Evolutionary conservation across 2,329 filamentous ascomycete genomes (phyloP), one percentile per base, ranked within the genome.

Genomic region (Nothophoma quercina): DNA sequence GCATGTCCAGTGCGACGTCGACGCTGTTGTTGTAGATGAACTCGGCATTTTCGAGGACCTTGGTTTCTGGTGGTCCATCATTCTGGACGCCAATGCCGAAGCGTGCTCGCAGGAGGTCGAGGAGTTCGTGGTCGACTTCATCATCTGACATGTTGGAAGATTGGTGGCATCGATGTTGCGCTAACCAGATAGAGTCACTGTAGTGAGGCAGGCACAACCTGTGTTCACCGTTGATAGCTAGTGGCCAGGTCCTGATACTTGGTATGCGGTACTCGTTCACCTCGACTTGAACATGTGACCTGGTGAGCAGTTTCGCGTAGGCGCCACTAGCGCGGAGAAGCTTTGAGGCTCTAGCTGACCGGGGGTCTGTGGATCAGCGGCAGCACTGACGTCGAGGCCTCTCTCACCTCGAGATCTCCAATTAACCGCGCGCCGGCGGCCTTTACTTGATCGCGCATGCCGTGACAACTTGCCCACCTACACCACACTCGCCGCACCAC

Each of bases 1-100:
- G 83, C 81, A 93, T 92, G 68, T 93, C 89, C 34, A 99, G 80
- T 9, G 91, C 90, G 26, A 99, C 91, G 71, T 99, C 95, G 71
- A 96, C 92, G 58, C 91, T 85, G 75, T 97, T 95, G 78, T 96
- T 87, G 77, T 89, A 96, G 67, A 98, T 88, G 76, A 88, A 90
- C 75, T 96, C 87, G 35, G 93, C 93, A 57, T 87, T 84, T 59
- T 90, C 81, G 4, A 98, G 83, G 32, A 98, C 92, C 42, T 88
- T 89, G 5, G 90, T 96, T 64, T 93, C 89, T 16, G 89, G 84
- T 18, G 87, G 76, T 5, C 73, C 83, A 16, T 83, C 76, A 38
- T 85, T 68, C 21, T 78, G 74, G 16, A 80, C 77, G 50, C 83
- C 83, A 46, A 88, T 76, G 35, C 84, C 84, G 16, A 96, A 82